Evolutionary conservation across 2,329 filamentous ascomycete species (phyloP).

Genomic region (Cytospora piceae): DNA sequence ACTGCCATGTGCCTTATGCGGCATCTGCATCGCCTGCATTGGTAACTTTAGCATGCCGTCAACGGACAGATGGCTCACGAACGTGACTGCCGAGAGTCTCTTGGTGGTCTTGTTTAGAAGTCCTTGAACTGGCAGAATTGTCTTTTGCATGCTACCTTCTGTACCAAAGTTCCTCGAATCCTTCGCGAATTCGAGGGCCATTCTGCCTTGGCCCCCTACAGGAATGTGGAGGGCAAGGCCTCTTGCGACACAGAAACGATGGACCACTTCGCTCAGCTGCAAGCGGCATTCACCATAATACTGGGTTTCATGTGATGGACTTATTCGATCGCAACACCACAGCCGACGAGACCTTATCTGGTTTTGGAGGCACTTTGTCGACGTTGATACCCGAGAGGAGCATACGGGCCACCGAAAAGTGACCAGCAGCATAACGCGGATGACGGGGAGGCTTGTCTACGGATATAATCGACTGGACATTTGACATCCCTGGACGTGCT

Average conservation of each 20-base stretch:
- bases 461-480: neutral
- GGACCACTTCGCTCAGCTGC: too few relatives aligned
- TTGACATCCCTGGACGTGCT: neutral
- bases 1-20: neutral
- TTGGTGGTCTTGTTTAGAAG: constrained; percentile 6
- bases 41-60: neutral
- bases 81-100: neutral
- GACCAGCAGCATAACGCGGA: too few relatives aligned
- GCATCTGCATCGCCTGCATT: neutral
- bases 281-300: too few relatives aligned
- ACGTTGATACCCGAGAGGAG: too few relatives aligned
- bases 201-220: neutral
- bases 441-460: too few relatives aligned
- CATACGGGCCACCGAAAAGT: too few relatives aligned
- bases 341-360: too few relatives aligned
- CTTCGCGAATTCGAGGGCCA: neutral
- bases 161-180: neutral
- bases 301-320: too few relatives aligned
- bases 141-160: neutral
- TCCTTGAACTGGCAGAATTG: constrained; percentile 8
- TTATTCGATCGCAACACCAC: too few relatives aligned
- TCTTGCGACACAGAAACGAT: too few relatives aligned
- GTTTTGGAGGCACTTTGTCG: too few relatives aligned
- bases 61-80: neutral
- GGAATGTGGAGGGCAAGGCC: too few relatives aligned